These are phyloP conservation scores for Thermothelomyces thermophilus DNA, from an alignment of 2,329 filamentous ascomycete species.

Conservation along the genomic window DNA sequence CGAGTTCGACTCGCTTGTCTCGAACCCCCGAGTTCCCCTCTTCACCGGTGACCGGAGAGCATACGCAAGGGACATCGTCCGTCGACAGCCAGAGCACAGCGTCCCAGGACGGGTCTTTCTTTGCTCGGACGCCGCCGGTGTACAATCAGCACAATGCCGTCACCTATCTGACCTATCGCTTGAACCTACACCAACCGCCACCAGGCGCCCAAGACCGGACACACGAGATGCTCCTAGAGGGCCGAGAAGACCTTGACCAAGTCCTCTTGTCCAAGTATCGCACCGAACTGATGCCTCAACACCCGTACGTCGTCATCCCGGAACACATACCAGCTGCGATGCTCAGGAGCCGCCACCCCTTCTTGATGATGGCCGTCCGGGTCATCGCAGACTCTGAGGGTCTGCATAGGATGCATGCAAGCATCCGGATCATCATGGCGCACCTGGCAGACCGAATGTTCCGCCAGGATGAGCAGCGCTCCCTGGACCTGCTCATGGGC, in stretches of 20 bases:
- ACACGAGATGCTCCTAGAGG: background rate
- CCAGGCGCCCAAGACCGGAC: background rate
- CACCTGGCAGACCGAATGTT: conserved; percentile 44
- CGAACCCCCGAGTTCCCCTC: conserved; percentile 13
- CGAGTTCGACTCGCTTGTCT: conserved; percentile 8
- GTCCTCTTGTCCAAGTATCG: conserved; percentile 40
- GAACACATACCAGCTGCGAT: conserved; percentile 31
- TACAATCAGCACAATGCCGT: background rate
- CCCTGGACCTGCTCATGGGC: conserved; percentile 43
- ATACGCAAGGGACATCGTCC: background rate
- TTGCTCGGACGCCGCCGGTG: background rate
- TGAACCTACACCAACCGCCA: background rate
- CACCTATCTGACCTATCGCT: too few relatives aligned
- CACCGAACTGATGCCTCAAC: conserved; percentile 36
- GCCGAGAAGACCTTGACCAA: conserved; percentile 39
- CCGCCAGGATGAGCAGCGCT: conserved; percentile 42
- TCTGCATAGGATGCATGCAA: conserved; percentile 41
- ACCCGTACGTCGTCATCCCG: conserved; percentile 43
- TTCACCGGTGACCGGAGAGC: conserved; percentile 4
- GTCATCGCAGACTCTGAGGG: conserved; percentile 45
- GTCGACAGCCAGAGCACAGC: background rate
- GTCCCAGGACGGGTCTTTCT: too few relatives aligned
- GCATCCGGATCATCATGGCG: conserved; percentile 42
- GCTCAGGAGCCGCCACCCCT: conserved; percentile 37
- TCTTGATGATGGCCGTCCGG: conserved; percentile 43